Evolutionary conservation across 371 early-diverging fungal species (phyloP).

Genomic region (Actinomortierella ambigua): DNA sequence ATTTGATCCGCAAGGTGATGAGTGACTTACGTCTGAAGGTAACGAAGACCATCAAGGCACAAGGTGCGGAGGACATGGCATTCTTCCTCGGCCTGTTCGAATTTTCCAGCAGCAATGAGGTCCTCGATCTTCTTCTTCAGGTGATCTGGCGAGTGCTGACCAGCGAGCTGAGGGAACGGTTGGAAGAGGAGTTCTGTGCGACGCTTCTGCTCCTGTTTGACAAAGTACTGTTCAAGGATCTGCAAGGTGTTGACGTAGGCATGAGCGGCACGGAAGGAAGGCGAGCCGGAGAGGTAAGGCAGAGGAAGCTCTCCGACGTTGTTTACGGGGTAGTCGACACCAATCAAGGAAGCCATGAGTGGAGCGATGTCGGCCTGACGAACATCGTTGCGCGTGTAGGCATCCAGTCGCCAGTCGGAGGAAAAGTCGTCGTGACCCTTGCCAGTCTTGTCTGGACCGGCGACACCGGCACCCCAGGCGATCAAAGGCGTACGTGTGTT

Average conservation of each 20-base stretch:
- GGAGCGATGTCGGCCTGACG: constrained; percentile 96
- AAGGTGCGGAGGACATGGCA: constrained; percentile 65
- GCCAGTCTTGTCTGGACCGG: constrained; percentile 52
- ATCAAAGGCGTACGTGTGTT: constrained; percentile 93
- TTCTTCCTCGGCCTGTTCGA: constrained; percentile 65
- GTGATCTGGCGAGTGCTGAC: constrained; percentile 53
- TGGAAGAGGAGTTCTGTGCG: constrained; percentile 77
- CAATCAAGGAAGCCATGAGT: constrained; percentile 89
- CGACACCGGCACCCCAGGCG: constrained; percentile 94
- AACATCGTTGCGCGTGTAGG: constrained; percentile 77
- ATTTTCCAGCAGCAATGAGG: constrained; percentile 63
- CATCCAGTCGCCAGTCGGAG: constrained; percentile 61
- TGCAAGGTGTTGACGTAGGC: constrained; percentile 83
- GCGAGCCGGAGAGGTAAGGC: constrained; percentile 69
- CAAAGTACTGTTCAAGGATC: constrained; percentile 82
- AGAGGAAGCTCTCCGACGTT: constrained; percentile 91
- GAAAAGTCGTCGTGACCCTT: constrained; percentile 73
- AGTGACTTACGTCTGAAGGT: constrained; percentile 80
- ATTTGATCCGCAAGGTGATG: not conserved
- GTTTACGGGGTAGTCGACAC: constrained; percentile 87
- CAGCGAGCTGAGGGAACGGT: constrained; percentile 68
- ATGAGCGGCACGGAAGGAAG: constrained; percentile 72
- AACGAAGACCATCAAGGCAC: constrained; percentile 85
- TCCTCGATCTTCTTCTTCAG: constrained; percentile 61
- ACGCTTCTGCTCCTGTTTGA: constrained; percentile 84